Evolutionary conservation across 257 asterid species (phyloP).

Genomic region (Mentha longifolia): DNA sequence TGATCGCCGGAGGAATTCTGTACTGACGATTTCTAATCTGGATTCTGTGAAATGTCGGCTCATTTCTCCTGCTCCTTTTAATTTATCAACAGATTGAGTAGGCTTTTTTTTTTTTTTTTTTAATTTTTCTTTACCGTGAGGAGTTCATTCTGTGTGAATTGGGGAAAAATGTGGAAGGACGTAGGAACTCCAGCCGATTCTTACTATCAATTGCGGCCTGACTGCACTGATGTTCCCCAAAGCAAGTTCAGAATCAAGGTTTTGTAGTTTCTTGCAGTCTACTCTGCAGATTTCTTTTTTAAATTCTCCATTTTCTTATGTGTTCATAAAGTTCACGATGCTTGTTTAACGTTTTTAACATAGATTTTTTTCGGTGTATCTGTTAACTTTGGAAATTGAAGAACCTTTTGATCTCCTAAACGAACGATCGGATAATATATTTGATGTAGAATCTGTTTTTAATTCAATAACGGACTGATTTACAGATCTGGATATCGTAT

Average conservation of each 20-base stretch:
- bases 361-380: slow-evolving; percentile 4
- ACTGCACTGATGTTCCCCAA: slow-evolving; percentile 77
- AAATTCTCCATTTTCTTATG: neutral
- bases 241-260: slow-evolving; percentile 96
- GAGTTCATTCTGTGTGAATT: slow-evolving; percentile 12
- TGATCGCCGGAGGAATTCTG: slow-evolving; percentile 42
- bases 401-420: neutral
- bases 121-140: slow-evolving; percentile 16
- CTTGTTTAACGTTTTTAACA: neutral
- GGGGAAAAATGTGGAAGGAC: slow-evolving; percentile 74
- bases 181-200: slow-evolving; percentile 86
- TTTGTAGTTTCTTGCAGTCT: neutral
- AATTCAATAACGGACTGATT: slow-evolving; percentile 3
- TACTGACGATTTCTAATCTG: slow-evolving; percentile 45
- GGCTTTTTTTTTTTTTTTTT: too few species aligned
- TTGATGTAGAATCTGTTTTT: slow-evolving; percentile 19
- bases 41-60: slow-evolving; percentile 32
- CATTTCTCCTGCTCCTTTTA: slow-evolving; percentile 27
- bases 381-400: neutral
- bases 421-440: slow-evolving; percentile 23
- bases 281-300: slow-evolving; percentile 10
- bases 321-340: slow-evolving; percentile 4
- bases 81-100: slow-evolving; percentile 24
- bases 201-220: slow-evolving; percentile 80
- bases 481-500: slow-evolving; percentile 17